Conservation (phyloP, 2,329 filamentous ascomycete species). For the Onygena corvina region DNA sequence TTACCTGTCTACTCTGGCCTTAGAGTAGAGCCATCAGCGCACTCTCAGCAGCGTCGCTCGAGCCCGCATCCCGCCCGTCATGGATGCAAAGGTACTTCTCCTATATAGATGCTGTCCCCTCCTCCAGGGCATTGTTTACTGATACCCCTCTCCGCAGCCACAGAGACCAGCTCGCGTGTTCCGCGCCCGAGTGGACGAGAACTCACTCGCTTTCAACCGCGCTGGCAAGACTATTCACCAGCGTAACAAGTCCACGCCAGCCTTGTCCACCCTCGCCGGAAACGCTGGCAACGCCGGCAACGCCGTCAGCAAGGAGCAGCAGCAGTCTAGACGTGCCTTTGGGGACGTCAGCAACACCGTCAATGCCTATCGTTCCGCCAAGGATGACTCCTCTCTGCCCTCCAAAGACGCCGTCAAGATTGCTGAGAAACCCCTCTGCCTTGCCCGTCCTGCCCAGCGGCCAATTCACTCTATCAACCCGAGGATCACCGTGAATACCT, state of each 20-base stretch:
- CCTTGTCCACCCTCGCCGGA: constrained; percentile 44
- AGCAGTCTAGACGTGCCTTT: constrained; percentile 62
- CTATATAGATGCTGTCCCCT: not conserved
- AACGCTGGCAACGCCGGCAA: constrained; percentile 36
- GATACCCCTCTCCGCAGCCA: constrained; percentile 42
- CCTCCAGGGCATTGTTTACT: constrained; percentile 14
- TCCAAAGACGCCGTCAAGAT: constrained; percentile 35
- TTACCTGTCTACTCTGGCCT: not conserved
- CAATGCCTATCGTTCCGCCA: constrained; percentile 26
- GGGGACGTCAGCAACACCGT: constrained; percentile 66
- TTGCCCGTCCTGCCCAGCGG: constrained; percentile 51
- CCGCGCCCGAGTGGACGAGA: constrained; percentile 58
- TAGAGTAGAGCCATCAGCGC: not conserved
- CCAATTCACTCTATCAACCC: constrained; percentile 23
- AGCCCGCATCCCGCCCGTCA: constrained; percentile 15
- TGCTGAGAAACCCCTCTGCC: constrained; percentile 30
- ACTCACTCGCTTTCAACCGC: constrained; percentile 39
- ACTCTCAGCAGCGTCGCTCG: not conserved
- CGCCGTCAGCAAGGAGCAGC: constrained; percentile 46
- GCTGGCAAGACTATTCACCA: constrained; percentile 56
- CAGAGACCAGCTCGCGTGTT: constrained; percentile 51
- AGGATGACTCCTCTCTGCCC: constrained; percentile 46
- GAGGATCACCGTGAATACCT: not conserved
- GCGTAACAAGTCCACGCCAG: constrained; percentile 66
- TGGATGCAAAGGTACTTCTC: constrained; percentile 37